Conservation (phyloP, 2,329 filamentous ascomycete species). For the Curvularia spicifera region DNA sequence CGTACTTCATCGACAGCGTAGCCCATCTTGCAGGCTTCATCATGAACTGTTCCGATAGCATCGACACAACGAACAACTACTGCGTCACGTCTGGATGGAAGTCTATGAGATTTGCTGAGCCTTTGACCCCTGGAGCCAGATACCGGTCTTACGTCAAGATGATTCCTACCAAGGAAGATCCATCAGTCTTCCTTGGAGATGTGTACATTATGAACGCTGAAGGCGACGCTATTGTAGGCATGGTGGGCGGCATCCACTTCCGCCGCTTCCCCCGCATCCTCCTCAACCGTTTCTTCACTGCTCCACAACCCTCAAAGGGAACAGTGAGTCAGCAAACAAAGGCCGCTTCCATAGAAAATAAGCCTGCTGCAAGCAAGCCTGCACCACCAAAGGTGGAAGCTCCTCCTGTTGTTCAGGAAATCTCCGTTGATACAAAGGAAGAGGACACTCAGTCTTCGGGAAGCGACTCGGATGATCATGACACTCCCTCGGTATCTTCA, state of each 20-base stretch:
- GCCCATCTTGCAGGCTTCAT: slow-evolving; percentile 34
- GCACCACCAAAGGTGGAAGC: neutral
- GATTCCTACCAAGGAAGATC: slow-evolving; percentile 32
- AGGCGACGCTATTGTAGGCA: slow-evolving; percentile 40
- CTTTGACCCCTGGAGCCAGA: slow-evolving; percentile 15
- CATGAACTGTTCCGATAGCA: slow-evolving; percentile 28
- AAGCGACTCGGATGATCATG: neutral
- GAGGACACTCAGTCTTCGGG: neutral
- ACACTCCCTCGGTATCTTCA: slow-evolving; percentile 3
- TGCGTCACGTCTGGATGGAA: slow-evolving; percentile 35
- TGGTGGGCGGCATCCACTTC: slow-evolving; percentile 41
- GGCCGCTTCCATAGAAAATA: neutral
- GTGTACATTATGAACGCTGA: slow-evolving; percentile 47
- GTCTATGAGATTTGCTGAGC: slow-evolving; percentile 29
- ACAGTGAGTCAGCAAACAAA: slow-evolving; percentile 1
- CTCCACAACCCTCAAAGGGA: slow-evolving; percentile 17
- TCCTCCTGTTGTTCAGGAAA: neutral
- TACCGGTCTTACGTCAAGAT: slow-evolving; percentile 37
- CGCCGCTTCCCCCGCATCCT: slow-evolving; percentile 28
- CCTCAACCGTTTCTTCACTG: slow-evolving; percentile 31
- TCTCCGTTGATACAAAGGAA: neutral
- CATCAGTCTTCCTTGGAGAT: slow-evolving; percentile 48
- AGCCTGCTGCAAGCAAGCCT: neutral
- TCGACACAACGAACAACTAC: slow-evolving; percentile 25
- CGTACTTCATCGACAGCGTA: slow-evolving; percentile 36